Evolutionary conservation across 495 filamentous ascomycete species (phyloP).

Genomic region (Aspergillus affinis): DNA sequence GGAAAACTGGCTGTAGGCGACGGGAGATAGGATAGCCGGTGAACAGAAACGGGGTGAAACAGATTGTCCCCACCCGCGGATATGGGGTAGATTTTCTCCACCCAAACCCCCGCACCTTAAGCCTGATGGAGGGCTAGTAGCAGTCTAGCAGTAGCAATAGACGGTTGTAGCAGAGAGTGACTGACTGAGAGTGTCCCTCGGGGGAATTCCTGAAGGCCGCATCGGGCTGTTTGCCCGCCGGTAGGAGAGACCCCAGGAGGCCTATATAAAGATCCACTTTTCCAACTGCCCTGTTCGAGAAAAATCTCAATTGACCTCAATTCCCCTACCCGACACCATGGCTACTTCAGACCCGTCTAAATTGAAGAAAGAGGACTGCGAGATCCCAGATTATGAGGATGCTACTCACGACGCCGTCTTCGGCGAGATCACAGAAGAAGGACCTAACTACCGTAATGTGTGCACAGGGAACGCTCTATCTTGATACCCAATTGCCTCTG

Average conservation of each 20-base stretch:
- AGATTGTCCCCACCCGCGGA: not conserved
- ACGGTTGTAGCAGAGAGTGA: not conserved
- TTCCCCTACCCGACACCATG: not conserved
- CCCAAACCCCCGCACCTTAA: not conserved
- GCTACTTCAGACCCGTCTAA: not conserved
- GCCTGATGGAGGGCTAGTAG: not conserved
- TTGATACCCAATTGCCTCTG: not conserved
- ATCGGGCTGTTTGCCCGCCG: no score
- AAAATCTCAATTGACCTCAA: not conserved
- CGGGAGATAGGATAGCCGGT: not conserved
- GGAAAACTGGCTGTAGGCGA: not conserved
- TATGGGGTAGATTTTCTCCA: not conserved
- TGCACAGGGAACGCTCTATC: not conserved
- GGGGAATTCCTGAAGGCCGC: not conserved
- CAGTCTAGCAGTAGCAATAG: not conserved
- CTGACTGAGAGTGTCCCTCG: not conserved
- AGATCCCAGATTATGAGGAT: not conserved
- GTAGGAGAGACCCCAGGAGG: no score
- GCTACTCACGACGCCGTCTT: conserved; percentile 16
- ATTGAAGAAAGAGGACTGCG: not conserved
- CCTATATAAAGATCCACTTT: not conserved
- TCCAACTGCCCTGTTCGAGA: not conserved
- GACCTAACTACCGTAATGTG: conserved; percentile 23
- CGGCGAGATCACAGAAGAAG: conserved; percentile 16
- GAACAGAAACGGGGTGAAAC: not conserved